Percentiles rank a stretch among this genome's conserved stretches.
Evolutionary conservation across 371 early-diverging fungal species (phyloP).

Genomic region (Circinella minor): DNA sequence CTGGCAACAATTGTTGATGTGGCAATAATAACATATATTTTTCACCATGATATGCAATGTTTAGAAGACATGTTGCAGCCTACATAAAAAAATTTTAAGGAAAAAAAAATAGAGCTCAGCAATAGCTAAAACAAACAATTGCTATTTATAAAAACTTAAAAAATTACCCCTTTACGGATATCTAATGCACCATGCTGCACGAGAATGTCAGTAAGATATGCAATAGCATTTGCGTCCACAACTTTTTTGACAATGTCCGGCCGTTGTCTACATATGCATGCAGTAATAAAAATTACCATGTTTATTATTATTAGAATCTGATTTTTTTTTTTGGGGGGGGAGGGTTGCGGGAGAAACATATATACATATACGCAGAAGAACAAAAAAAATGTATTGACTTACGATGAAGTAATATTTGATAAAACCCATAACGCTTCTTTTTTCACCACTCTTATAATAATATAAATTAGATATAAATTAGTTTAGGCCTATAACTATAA

Average conservation of each 20-base stretch:
- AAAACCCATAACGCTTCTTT: conserved; percentile 80
- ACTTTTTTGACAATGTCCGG: conserved; percentile 51
- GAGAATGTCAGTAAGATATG: conserved; percentile 56
- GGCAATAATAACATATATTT: conserved; percentile 50
- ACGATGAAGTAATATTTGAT: conserved; percentile 74
- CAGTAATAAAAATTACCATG: not conserved
- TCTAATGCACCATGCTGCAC: conserved; percentile 61
- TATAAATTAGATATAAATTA: too few species aligned
- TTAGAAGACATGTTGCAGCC: conserved; percentile 60
- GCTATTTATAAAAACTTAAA: not conserved
- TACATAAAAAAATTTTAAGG: conserved; percentile 15
- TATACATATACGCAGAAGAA: too few species aligned
- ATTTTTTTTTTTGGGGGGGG: too few species aligned
- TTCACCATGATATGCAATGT: conserved; percentile 56
- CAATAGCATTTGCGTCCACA: conserved; percentile 54
- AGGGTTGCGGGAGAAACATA: too few species aligned
- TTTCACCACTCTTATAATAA: conserved; percentile 56
- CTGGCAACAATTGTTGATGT: conserved; percentile 53
- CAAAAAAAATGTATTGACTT: conserved; percentile 16
- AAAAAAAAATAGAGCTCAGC: too few species aligned
- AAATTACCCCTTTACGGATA: conserved; percentile 65
- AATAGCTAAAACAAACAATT: too few species aligned
- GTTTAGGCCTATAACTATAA: too few species aligned
- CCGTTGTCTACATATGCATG: conserved; percentile 2
- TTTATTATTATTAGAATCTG: too few species aligned